Evolutionary conservation across 345 rosid species (phyloP).

Genomic region (Brassica rapa): DNA sequence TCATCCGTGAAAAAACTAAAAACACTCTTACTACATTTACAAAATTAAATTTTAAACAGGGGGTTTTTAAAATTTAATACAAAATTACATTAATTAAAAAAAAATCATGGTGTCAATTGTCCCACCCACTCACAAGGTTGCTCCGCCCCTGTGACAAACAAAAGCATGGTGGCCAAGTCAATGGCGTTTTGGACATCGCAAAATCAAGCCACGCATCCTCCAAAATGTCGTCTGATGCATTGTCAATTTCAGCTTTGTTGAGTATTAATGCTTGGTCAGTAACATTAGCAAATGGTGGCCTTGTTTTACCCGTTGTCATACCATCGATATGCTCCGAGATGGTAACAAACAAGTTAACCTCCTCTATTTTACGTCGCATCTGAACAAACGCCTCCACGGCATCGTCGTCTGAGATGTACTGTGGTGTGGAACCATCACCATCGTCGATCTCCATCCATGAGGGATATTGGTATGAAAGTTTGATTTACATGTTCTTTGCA

Average conservation of each 20-base stretch:
- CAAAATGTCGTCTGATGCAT: not conserved
- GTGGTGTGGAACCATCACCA: not conserved
- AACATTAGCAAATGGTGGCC: not conserved
- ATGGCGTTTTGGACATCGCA: not conserved
- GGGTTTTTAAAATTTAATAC: not conserved
- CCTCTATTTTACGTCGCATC: not conserved
- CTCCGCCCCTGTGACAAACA: no score
- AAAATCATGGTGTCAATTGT: no score
- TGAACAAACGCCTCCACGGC: not conserved
- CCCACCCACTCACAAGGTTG: no score
- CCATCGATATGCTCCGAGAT: not conserved
- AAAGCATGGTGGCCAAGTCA: not conserved
- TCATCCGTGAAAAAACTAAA: no score
- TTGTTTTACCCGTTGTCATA: no score
- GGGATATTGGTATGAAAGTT: not conserved
- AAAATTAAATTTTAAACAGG: no score
- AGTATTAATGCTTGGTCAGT: not conserved
- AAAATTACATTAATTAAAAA: no score
- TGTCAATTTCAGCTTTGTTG: not conserved
- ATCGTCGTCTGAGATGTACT: not conserved
- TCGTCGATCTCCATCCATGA: not conserved
- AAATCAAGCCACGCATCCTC: not conserved
- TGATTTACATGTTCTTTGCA: no score
- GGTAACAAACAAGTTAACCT: not conserved
- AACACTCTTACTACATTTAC: no score